These are phyloP conservation scores for Aegilops longissima DNA, from an alignment of 176 grass and related monocot genomes.

Conservation along the genomic window DNA sequence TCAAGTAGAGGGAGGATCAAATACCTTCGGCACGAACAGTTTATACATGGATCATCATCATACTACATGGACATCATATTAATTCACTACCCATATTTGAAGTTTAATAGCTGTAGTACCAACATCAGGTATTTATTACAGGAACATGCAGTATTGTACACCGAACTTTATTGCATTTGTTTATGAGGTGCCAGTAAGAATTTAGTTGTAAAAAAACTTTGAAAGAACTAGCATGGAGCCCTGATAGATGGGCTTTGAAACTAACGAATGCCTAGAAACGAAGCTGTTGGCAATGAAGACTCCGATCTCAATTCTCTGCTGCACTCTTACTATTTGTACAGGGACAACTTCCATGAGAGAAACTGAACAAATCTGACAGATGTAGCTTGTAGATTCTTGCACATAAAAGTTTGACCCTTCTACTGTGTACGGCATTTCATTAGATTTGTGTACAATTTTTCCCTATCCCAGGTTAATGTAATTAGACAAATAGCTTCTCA, in stretches of 20 bases:
- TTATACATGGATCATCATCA: background rate
- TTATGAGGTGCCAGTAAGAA: background rate
- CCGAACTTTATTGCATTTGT: slow-evolving; percentile 1
- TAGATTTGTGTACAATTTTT: slow-evolving; percentile 2
- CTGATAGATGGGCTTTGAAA: background rate
- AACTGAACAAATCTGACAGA: background rate
- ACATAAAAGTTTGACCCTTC: background rate
- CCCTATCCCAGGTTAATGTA: background rate
- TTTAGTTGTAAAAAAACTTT: background rate
- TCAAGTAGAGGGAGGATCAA: background rate
- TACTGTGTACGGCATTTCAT: background rate
- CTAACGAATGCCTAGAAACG: slow-evolving; percentile 4
- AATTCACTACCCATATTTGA: background rate
- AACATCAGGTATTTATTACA: background rate
- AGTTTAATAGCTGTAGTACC: background rate
- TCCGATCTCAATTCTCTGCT: background rate
- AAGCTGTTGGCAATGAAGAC: background rate
- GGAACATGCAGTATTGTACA: background rate
- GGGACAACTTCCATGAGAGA: background rate
- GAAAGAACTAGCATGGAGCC: background rate
- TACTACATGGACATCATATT: background rate
- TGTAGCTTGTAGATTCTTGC: background rate
- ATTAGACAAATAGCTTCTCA: background rate
- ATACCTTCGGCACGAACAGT: background rate
- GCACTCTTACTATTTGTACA: background rate